Evolutionary conservation across 441 rosid species (phyloP), one percentile per base, ranked within the genome.

Genomic region (Viola pubescens): DNA sequence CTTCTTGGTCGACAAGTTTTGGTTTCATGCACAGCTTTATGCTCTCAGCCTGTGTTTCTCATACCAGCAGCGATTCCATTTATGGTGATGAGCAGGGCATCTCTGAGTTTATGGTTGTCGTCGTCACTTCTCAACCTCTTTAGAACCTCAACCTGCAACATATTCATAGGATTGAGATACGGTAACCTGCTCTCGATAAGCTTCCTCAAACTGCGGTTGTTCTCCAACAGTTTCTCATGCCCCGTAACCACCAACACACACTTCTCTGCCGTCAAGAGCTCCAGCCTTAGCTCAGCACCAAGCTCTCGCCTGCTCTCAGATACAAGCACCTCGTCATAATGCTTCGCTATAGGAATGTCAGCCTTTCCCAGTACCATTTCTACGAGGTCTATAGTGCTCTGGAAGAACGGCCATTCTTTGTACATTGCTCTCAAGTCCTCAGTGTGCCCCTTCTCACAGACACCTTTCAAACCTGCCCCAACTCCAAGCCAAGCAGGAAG

Each of bases 401-500:
- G 98, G 71, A 91, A 87, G 71, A 91, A 87, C 10, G 98, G 98
- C 95, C 98, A 89, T 69, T 87, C 98, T 51, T 75, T 74, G 78
- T 91, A 89, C 97, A 91, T 91, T 45, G 79, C 94, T 73, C 70
- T 77, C 64, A 91, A 62, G 59, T 91, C 98, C 60, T 81, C 86
- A 0, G 88, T 66, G 61, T 81, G 76, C 51, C 97, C 98, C 76
- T 81, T 79, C 70, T 87, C 94, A 37, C 97, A 91, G 37, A 72
- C 98, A 49, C 83, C 87, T 76, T 73, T 82, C 38, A 89, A 47
- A 54, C 97, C 98, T n/a, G 92, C 83, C 64, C 96, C 96, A 37
- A 91, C 85, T 37, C 96, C 98, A 9, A 91, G 95, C 98, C 98
- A 91, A 47, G 98, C 92, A n/a, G 98, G 98, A 64, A 91, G 96